phyloP scores from a whole-genome alignment of 805 yeast genomes.

The Zygosaccharomyces lentus region DNA sequence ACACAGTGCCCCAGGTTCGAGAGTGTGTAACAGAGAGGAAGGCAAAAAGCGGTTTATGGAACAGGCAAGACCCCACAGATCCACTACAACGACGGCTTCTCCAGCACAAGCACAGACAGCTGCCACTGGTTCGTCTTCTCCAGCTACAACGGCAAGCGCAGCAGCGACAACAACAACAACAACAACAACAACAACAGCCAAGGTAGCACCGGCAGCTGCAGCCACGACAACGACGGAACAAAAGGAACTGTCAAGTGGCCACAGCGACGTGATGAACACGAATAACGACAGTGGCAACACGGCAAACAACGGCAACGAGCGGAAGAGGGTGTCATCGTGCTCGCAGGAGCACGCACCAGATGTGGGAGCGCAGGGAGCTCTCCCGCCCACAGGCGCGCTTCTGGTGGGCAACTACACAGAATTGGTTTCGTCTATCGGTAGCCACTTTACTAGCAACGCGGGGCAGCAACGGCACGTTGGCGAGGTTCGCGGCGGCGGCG shows the following conservation, averaged over 20 bases:
- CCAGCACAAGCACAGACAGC: conserved; percentile 9
- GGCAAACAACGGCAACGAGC: not conserved
- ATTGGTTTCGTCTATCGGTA: conserved; percentile 8
- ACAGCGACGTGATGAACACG: conserved; percentile 4
- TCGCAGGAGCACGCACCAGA: conserved; percentile 5
- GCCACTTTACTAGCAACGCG: conserved; percentile 5
- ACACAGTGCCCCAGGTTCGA: not conserved
- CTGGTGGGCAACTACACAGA: conserved; percentile 13
- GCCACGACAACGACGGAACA: conserved; percentile 4
- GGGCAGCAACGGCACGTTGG: not conserved
- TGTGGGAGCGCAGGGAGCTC: not conserved
- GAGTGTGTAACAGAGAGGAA: conserved; percentile 1
- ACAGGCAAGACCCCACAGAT: conserved; percentile 23
- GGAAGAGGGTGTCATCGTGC: conserved; percentile 7
- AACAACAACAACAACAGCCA: not conserved
- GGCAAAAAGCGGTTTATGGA: conserved; percentile 15
- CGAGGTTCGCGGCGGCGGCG: not conserved
- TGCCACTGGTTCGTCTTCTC: not conserved
- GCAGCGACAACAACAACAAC: conserved; percentile 6
- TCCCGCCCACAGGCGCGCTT: conserved; percentile 5
- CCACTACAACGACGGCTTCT: conserved; percentile 14
- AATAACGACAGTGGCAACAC: conserved; percentile 10
- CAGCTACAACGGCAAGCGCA: not conserved
- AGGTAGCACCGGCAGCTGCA: not conserved
- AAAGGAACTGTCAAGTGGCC: not conserved